Evolutionary conservation across 2,329 filamentous ascomycete genomes (phyloP).

Genomic region (Curvularia hawaiiensis): DNA sequence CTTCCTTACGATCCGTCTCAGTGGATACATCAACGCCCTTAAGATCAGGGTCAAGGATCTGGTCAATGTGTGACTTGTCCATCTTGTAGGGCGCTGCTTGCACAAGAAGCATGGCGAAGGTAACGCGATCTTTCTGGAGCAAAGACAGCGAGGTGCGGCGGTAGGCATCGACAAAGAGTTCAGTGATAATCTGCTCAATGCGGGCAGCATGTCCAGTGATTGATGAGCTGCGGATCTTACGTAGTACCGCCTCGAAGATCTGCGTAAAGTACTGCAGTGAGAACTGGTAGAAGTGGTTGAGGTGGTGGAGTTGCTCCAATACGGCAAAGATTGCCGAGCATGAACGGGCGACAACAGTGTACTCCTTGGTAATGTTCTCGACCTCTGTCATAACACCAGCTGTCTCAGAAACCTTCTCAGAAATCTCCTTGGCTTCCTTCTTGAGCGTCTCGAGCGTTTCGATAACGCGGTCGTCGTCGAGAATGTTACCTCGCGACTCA

Average conservation of each 20-base stretch:
- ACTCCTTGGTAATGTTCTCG: conserved; percentile 92
- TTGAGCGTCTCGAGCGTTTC: conserved; percentile 97
- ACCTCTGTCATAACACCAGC: conserved; percentile 99
- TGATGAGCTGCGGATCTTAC: conserved; percentile 74
- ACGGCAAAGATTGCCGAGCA: conserved; percentile 98
- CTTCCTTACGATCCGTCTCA: conserved; percentile 65
- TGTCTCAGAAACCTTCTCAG: conserved; percentile 92
- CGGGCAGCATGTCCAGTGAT: conserved; percentile 78
- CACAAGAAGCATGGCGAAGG: conserved; percentile 90
- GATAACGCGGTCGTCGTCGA: conserved; percentile 98
- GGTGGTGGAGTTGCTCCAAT: conserved; percentile 93
- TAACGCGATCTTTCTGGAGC: conserved; percentile 92
- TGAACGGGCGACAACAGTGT: conserved; percentile 88
- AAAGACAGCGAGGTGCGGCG: conserved; percentile 92
- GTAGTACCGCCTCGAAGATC: conserved; percentile 93
- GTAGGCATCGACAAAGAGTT: conserved; percentile 90
- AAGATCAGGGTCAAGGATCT: conserved; percentile 78
- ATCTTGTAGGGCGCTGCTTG: conserved; percentile 96
- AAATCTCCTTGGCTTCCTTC: conserved; percentile 96
- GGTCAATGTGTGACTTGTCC: conserved; percentile 87
- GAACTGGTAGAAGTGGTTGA: conserved; percentile 99
- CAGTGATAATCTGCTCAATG: conserved; percentile 86
- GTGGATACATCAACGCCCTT: conserved; percentile 80
- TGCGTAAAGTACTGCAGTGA: conserved; percentile 97
- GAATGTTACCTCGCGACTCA: conserved; percentile 94